Conservation (phyloP, 805 yeast genomes). For the Grigorovia jiainica region DNA sequence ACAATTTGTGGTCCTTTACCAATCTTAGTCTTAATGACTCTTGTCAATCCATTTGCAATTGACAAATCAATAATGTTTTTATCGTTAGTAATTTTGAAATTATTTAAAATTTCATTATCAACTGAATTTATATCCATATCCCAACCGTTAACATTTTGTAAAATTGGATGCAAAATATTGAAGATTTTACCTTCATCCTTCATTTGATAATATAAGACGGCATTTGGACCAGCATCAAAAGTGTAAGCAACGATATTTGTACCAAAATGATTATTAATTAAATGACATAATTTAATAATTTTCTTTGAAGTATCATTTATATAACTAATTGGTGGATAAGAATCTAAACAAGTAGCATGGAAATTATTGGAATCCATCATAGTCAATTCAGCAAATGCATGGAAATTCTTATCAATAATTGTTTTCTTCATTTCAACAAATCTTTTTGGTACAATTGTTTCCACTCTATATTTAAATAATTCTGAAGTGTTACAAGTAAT, state of each 20-base stretch:
- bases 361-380: constrained; percentile 96
- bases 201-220: constrained; percentile 82
- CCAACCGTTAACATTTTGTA: constrained; percentile 65
- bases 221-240: constrained; percentile 98
- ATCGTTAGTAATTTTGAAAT: background rate
- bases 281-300: constrained; percentile 68
- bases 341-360: constrained; percentile 96
- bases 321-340: constrained; percentile 91
- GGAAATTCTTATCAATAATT: constrained; percentile 66
- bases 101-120: constrained; percentile 14
- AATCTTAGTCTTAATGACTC: constrained; percentile 73
- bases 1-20: constrained; percentile 80
- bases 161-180: constrained; percentile 54
- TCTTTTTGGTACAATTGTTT: constrained; percentile 77
- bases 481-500: constrained; percentile 83
- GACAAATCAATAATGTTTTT: background rate
- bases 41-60: constrained; percentile 57
- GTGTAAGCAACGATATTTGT: constrained; percentile 87
- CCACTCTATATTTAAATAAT: constrained; percentile 70
- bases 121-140: constrained; percentile 30
- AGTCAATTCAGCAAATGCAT: constrained; percentile 76
- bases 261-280: constrained; percentile 49
- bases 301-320: constrained; percentile 83
- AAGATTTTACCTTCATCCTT: constrained; percentile 66
- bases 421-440: constrained; percentile 74